Percentiles rank a stretch among this genome's conserved stretches.
These are phyloP conservation scores for Tetrastigma voinierianum DNA, from an alignment of 164 flowering plant species.

Conservation along the genomic window DNA sequence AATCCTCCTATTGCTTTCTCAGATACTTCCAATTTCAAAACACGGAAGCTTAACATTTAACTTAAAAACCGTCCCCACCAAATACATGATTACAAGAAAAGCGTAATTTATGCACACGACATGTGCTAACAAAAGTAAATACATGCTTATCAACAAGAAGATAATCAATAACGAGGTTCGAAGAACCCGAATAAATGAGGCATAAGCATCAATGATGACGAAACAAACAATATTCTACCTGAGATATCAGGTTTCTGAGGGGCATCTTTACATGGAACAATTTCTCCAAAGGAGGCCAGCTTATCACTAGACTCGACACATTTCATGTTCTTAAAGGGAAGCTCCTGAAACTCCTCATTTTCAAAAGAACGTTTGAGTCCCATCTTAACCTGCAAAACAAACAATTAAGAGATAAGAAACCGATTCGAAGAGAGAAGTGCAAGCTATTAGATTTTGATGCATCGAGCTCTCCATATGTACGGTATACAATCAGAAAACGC, in stretches of 20 bases:
- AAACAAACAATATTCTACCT: constrained; percentile 6
- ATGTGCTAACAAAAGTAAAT: too few species aligned
- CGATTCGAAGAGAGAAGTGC: not conserved
- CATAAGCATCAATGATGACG: too few species aligned
- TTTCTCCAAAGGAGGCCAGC: constrained; percentile 5
- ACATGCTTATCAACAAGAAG: too few species aligned
- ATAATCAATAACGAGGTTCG: too few species aligned
- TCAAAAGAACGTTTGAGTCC: constrained; percentile 36
- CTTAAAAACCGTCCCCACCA: too few species aligned
- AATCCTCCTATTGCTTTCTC: too few species aligned
- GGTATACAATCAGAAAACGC: too few species aligned
- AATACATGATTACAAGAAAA: too few species aligned
- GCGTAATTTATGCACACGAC: too few species aligned
- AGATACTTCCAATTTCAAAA: too few species aligned
- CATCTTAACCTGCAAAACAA: constrained; percentile 20
- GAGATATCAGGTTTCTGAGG: constrained; percentile 8
- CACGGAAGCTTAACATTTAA: too few species aligned
- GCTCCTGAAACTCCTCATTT: constrained; percentile 25
- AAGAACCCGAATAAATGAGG: too few species aligned
- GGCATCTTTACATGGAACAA: constrained; percentile 4
- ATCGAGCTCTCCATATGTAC: not conserved
- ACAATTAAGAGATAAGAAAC: not conserved
- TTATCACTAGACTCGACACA: constrained; percentile 14
- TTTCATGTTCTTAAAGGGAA: constrained; percentile 25
- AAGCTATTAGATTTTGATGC: not conserved